Percentiles rank a stretch among this genome's conserved stretches.
Evolutionary conservation across 139 green algal genomes (phyloP).

Genomic region (Mesotaenium endlicherianum): DNA sequence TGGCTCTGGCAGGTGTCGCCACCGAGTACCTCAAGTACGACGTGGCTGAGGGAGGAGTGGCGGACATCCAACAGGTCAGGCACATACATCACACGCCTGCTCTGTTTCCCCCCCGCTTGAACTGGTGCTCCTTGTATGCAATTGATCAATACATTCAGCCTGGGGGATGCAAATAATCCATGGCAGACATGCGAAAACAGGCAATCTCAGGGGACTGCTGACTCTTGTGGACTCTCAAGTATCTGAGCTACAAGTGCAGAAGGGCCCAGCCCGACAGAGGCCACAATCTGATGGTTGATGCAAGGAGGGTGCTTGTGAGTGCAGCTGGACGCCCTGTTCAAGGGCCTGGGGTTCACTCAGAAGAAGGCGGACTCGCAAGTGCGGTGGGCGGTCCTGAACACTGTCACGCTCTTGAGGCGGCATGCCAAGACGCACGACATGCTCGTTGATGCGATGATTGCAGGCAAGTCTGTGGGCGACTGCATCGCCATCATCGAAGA

Average conservation of each 20-base stretch:
- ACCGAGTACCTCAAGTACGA: slow-evolving; percentile 87
- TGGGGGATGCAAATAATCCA: too few species aligned
- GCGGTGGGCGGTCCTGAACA: slow-evolving; percentile 90
- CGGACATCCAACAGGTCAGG: slow-evolving; percentile 71
- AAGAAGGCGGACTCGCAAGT: slow-evolving; percentile 88
- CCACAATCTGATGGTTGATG: too few species aligned
- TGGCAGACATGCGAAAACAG: too few species aligned
- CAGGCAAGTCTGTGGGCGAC: slow-evolving; percentile 62
- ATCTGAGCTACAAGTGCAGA: too few species aligned
- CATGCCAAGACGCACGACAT: slow-evolving; percentile 67
- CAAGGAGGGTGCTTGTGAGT: not conserved
- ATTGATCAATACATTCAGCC: too few species aligned
- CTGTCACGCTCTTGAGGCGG: slow-evolving; percentile 72
- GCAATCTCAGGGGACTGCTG: too few species aligned
- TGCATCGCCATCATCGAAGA: slow-evolving; percentile 83
- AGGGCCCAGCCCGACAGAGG: too few species aligned
- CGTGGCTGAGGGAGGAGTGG: slow-evolving; percentile 83
- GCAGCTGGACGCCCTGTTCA: slow-evolving; percentile 83
- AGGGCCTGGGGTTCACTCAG: slow-evolving; percentile 72
- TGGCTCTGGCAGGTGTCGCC: slow-evolving; percentile 81
- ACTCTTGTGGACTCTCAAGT: too few species aligned
- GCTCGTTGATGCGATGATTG: slow-evolving; percentile 73
- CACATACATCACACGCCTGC: not conserved
- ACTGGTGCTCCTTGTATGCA: too few species aligned
- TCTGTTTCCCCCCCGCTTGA: too few species aligned